Evolutionary conservation across 164 flowering plant species (phyloP).

Genomic region (Cinnamomum chago): DNA sequence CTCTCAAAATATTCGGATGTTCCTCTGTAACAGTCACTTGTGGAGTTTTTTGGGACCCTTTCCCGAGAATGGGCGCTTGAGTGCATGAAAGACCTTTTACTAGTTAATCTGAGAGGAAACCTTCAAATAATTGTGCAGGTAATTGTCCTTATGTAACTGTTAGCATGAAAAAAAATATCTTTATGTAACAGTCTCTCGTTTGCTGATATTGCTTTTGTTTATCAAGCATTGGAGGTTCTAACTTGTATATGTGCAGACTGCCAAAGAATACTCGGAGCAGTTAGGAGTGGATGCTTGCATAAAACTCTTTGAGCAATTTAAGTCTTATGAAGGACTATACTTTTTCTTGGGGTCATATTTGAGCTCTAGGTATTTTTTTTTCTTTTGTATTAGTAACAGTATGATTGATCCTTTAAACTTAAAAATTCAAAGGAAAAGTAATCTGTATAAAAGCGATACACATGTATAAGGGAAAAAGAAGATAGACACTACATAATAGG

Average conservation of each 20-base stretch:
- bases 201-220: neutral
- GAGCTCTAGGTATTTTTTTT: constrained; percentile 74
- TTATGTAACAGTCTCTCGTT: too few species aligned
- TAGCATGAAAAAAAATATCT: too few species aligned
- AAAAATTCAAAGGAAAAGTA: too few species aligned
- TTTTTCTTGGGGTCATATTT: constrained; percentile 95
- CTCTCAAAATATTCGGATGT: neutral
- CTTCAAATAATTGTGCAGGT: constrained; percentile 99
- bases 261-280: constrained; percentile 97
- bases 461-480: too few species aligned
- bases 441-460: too few species aligned
- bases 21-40: constrained; percentile 67
- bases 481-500: too few species aligned
- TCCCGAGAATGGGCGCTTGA: constrained; percentile 98
- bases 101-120: constrained; percentile 92
- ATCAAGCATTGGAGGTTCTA: neutral
- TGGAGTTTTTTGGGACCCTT: constrained; percentile 97
- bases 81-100: constrained; percentile 97
- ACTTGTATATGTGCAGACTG: constrained; percentile 45
- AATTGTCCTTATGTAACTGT: neutral
- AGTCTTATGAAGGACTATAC: constrained; percentile 96
- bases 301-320: constrained; percentile 95
- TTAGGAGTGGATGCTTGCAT: constrained; percentile 93
- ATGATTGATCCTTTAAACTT: too few species aligned
- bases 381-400: too few species aligned